phyloP scores from a whole-genome alignment of 2,329 filamentous ascomycete species.

The Thielaviopsis punctulata region DNA sequence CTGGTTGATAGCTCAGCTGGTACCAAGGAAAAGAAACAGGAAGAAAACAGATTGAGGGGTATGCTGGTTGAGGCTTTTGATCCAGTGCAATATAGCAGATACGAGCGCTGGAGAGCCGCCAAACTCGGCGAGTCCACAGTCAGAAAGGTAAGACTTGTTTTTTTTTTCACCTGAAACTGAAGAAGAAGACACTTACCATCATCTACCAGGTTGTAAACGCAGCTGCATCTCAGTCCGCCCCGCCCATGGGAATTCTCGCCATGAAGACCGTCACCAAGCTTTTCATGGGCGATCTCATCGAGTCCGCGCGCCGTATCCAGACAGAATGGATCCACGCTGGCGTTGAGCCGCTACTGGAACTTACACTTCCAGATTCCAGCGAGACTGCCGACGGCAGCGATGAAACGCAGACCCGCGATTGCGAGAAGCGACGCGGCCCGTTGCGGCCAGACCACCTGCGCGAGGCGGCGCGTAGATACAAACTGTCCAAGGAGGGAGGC shows the following conservation, averaged over 20 bases:
- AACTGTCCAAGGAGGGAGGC: constrained; percentile 42
- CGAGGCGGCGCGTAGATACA: constrained; percentile 55
- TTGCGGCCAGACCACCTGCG: constrained; percentile 58
- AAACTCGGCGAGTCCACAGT: constrained; percentile 53
- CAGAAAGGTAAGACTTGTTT: constrained; percentile 38
- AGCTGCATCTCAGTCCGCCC: constrained; percentile 63
- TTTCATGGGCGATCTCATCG: constrained; percentile 60
- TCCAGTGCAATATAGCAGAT: constrained; percentile 48
- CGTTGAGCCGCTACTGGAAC: constrained; percentile 39
- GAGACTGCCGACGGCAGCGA: constrained; percentile 14
- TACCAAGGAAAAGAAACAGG: constrained; percentile 50
- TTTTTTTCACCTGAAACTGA: no score
- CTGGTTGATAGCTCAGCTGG: constrained; percentile 40
- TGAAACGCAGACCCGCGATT: constrained; percentile 9
- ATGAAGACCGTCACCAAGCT: constrained; percentile 62
- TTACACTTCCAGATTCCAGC: constrained; percentile 25
- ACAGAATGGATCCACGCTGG: constrained; percentile 47
- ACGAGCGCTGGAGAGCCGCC: constrained; percentile 52
- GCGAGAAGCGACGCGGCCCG: constrained; percentile 30
- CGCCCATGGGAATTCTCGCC: constrained; percentile 54
- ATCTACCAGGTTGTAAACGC: constrained; percentile 52
- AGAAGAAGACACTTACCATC: not conserved
- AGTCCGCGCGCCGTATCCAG: constrained; percentile 52
- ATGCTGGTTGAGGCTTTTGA: constrained; percentile 50
- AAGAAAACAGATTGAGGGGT: constrained; percentile 37